These are phyloP conservation scores for Fomitiporia mediterranea DNA, from an alignment of 1,284 basidiomycete species.

Conservation along the genomic window DNA sequence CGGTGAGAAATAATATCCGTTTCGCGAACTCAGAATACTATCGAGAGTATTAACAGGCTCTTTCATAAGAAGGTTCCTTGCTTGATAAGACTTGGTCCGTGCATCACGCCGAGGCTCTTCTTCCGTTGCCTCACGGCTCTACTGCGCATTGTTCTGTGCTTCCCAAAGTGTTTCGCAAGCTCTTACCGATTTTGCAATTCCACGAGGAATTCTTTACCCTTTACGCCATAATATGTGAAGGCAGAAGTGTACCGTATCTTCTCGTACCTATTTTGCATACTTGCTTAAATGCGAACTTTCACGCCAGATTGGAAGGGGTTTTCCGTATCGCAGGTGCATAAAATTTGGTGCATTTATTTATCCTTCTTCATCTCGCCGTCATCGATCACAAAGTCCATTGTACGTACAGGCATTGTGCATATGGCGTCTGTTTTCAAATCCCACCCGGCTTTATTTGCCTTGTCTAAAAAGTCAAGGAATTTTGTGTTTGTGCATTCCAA, in stretches of 20 bases:
- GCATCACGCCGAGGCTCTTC: not conserved
- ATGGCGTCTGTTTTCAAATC: slow-evolving; percentile 14
- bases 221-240: not conserved
- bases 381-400: slow-evolving; percentile 1
- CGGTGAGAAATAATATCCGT: not conserved
- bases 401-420: slow-evolving; percentile 7
- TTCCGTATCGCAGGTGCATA: not conserved
- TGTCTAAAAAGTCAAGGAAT: slow-evolving; percentile 16
- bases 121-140: not conserved
- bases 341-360: not conserved
- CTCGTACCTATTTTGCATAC: not conserved
- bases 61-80: too few species aligned
- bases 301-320: not conserved
- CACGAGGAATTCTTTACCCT: not conserved
- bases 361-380: slow-evolving; percentile 5
- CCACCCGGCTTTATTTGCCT: slow-evolving; percentile 16
- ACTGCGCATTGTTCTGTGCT: too few species aligned
- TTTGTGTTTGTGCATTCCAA: not conserved
- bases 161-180: too few species aligned
- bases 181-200: not conserved
- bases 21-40: too few species aligned
- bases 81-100: not conserved
- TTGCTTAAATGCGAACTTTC: not conserved
- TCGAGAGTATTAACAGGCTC: too few species aligned
- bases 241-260: not conserved